phyloP scores from a whole-genome alignment of 139 green algal genomes.

The Pseudopediastrum boryanum region DNA sequence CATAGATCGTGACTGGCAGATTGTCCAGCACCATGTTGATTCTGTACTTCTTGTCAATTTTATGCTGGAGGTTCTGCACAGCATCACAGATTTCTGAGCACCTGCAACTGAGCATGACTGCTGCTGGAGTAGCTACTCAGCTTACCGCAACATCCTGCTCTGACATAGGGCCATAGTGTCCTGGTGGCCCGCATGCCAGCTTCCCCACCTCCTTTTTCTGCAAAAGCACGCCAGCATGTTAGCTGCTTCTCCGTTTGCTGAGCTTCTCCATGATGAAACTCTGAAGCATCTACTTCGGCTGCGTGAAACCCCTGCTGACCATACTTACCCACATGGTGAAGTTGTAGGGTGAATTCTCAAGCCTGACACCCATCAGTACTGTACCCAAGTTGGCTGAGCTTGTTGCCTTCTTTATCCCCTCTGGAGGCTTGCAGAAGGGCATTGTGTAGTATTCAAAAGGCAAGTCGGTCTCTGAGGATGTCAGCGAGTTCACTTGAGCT shows the following conservation, averaged over 20 bases:
- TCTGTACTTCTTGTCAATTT: constrained; percentile 88
- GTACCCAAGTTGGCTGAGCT: constrained; percentile 91
- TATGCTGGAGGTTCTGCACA: constrained; percentile 59
- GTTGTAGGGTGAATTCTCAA: constrained; percentile 92
- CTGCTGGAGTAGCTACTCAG: constrained; percentile 35
- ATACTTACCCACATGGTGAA: constrained; percentile 83
- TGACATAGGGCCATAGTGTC: constrained; percentile 59
- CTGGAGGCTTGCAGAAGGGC: constrained; percentile 91
- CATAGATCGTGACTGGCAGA: constrained; percentile 91
- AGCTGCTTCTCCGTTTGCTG: background rate
- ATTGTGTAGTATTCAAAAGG: constrained; percentile 94
- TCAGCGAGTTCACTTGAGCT: constrained; percentile 86
- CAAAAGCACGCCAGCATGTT: background rate
- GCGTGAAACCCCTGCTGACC: background rate
- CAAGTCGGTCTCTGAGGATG: constrained; percentile 90
- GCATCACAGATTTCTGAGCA: background rate
- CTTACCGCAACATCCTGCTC: constrained; percentile 66
- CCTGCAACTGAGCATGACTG: background rate
- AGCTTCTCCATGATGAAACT: background rate
- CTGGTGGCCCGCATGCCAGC: constrained; percentile 55
- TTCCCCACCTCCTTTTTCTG: constrained; percentile 61
- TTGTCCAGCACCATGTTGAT: constrained; percentile 97
- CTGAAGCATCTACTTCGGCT: background rate
- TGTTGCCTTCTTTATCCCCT: constrained; percentile 72
- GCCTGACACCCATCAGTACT: constrained; percentile 83